Conservation (phyloP, 495 filamentous ascomycete species). For the Parathielavia hyrcaniae region DNA sequence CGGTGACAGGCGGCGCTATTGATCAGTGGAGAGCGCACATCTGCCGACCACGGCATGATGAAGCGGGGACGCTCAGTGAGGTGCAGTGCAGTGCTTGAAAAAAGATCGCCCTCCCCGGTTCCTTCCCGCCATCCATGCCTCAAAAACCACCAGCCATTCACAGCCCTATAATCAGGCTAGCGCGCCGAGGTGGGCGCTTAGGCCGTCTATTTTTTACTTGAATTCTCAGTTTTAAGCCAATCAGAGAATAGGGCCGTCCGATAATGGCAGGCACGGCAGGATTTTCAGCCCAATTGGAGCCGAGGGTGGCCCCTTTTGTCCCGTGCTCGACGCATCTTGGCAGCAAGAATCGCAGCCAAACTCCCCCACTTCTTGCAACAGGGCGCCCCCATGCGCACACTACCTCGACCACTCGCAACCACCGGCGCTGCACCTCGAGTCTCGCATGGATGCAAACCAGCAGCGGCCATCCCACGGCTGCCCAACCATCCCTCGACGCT, state of each 20-base stretch:
- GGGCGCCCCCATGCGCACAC: conserved; percentile 5
- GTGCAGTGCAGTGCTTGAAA: background rate
- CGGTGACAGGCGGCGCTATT: conserved; percentile 7
- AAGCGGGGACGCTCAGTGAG: background rate
- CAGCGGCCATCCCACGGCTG: conserved; percentile 22
- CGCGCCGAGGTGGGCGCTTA: conserved; percentile 31
- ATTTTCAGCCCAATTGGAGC: conserved; percentile 31
- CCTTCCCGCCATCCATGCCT: conserved; percentile 14
- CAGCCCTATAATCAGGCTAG: conserved; percentile 23
- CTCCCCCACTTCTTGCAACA: conserved; percentile 4
- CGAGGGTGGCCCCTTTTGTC: conserved; percentile 19
- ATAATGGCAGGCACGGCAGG: conserved; percentile 29
- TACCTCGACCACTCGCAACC: conserved; percentile 13
- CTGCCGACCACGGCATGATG: background rate
- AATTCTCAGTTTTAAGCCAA: conserved; percentile 22
- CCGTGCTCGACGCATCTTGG: conserved; percentile 11
- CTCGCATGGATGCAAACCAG: conserved; percentile 17
- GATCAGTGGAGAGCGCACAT: background rate
- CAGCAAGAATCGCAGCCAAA: background rate
- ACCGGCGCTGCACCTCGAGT: conserved; percentile 18
- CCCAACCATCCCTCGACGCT: conserved; percentile 42
- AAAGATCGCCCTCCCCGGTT: conserved; percentile 11
- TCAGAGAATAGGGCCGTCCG: conserved; percentile 14
- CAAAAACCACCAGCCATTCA: background rate
- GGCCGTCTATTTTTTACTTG: conserved; percentile 23